Conservation (phyloP, 441 rosid species). For the Hura crepitans region DNA sequence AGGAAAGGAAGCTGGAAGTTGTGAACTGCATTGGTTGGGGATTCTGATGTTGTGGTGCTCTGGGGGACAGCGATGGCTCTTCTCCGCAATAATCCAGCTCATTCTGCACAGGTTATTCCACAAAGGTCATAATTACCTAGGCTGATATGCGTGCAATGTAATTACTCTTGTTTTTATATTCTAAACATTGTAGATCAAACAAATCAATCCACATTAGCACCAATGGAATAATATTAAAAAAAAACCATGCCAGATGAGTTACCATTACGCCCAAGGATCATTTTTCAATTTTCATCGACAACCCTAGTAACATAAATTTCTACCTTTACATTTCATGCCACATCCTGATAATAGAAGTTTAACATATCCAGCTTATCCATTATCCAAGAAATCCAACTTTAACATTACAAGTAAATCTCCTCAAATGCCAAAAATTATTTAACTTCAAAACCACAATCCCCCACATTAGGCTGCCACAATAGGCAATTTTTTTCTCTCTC, state of each 20-base stretch:
- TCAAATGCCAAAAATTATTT: not conserved
- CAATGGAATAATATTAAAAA: not conserved
- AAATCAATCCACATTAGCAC: not conserved
- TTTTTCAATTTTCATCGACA: not conserved
- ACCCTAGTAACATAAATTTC: not conserved
- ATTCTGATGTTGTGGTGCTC: slow-evolving; percentile 51
- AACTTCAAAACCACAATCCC: not conserved
- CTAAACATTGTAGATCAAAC: not conserved
- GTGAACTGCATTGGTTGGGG: slow-evolving; percentile 41
- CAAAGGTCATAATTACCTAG: not conserved
- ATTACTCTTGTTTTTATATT: not conserved
- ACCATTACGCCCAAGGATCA: not conserved
- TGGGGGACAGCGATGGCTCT: slow-evolving; percentile 47
- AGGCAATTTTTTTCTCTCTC: not conserved
- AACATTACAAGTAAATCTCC: too few relatives aligned
- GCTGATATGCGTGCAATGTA: not conserved
- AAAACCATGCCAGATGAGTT: not conserved
- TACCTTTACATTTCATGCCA: not conserved
- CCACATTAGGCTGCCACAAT: not conserved
- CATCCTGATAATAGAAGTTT: not conserved
- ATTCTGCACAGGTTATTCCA: slow-evolving; percentile 39
- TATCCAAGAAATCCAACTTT: not conserved
- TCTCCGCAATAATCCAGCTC: slow-evolving; percentile 52
- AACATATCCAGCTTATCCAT: not conserved
- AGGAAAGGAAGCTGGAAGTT: slow-evolving; percentile 40